A percentile compares a stretch with the other conserved stretches of the same genome.
phyloP scores from a whole-genome alignment of 192 early-diverging fungal genomes.

The Coemansia sp. region DNA sequence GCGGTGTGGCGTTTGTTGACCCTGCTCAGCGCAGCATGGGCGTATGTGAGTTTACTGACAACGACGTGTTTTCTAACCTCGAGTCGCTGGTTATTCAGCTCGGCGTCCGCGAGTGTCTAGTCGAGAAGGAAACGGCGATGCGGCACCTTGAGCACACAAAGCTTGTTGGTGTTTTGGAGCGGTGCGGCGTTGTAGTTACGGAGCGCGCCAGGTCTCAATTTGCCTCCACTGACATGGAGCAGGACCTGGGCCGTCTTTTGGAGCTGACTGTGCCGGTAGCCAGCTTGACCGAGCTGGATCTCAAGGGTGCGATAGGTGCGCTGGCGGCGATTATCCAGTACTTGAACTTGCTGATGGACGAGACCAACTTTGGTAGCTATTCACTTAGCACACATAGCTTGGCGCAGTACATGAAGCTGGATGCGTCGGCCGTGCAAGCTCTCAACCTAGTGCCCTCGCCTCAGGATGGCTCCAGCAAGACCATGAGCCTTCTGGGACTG shows the following conservation, averaged over 20 bases:
- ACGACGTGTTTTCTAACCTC: constrained; percentile 89
- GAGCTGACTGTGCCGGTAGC: constrained; percentile 66
- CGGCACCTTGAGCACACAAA: constrained; percentile 72
- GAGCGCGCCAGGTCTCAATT: constrained; percentile 62
- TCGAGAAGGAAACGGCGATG: constrained; percentile 59
- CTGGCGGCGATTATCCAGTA: constrained; percentile 38
- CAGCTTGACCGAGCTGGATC: constrained; percentile 62
- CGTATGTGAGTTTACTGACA: constrained; percentile 90
- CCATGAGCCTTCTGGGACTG: constrained; percentile 77
- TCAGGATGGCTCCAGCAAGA: constrained; percentile 64
- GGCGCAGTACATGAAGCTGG: constrained; percentile 89
- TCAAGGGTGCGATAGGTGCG: constrained; percentile 33
- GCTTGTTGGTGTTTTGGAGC: constrained; percentile 67
- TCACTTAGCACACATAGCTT: constrained; percentile 70
- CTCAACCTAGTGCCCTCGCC: constrained; percentile 81
- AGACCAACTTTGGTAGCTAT: constrained; percentile 81
- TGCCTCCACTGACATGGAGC: constrained; percentile 74
- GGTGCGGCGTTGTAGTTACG: constrained; percentile 79
- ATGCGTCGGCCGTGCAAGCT: constrained; percentile 84
- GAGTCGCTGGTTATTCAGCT: constrained; percentile 94
- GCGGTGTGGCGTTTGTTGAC: constrained; percentile 87
- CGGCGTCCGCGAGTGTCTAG: constrained; percentile 88
- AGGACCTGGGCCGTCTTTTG: constrained; percentile 83
- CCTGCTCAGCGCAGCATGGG: constrained; percentile 78
- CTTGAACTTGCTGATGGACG: constrained; percentile 69